These are phyloP conservation scores for Sugiyamaella grinbergsii DNA, from an alignment of 1,139 yeast genomes.

Conservation along the genomic window DNA sequence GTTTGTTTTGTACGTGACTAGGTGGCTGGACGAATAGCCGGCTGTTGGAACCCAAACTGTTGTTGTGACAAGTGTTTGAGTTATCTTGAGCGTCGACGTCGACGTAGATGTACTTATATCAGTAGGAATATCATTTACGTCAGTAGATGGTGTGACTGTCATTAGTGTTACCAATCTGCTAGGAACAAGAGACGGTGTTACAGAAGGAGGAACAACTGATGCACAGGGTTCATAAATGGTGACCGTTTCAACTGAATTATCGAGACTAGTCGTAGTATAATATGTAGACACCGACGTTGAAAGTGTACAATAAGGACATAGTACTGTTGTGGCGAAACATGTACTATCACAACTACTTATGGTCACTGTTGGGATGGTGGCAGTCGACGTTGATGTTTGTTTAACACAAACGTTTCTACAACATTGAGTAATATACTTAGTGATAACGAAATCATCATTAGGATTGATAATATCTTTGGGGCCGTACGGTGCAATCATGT, in stretches of 20 bases:
- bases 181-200: slow-evolving; percentile 21
- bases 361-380: slow-evolving; percentile 28
- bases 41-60: slow-evolving; percentile 12
- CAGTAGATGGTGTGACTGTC: not conserved
- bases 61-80: slow-evolving; percentile 3
- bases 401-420: slow-evolving; percentile 25
- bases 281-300: slow-evolving; percentile 24
- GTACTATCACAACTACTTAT: slow-evolving; percentile 18
- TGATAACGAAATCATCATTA: slow-evolving; percentile 13
- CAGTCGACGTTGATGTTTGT: slow-evolving; percentile 21
- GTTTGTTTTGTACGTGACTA: slow-evolving; percentile 8
- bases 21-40: slow-evolving; percentile 4
- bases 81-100: slow-evolving; percentile 1
- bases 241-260: slow-evolving; percentile 16
- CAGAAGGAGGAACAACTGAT: slow-evolving; percentile 17
- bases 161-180: slow-evolving; percentile 8
- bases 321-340: slow-evolving; percentile 22
- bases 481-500: slow-evolving; percentile 17
- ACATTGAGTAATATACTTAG: slow-evolving; percentile 28
- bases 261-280: slow-evolving; percentile 18
- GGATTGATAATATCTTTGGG: slow-evolving; percentile 14
- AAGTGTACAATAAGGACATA: slow-evolving; percentile 29
- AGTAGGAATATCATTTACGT: not conserved
- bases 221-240: slow-evolving; percentile 22
- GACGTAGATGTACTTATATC: no score